Conservation (phyloP, 768 basidiomycete genomes). For the Collybia mongolica region DNA sequence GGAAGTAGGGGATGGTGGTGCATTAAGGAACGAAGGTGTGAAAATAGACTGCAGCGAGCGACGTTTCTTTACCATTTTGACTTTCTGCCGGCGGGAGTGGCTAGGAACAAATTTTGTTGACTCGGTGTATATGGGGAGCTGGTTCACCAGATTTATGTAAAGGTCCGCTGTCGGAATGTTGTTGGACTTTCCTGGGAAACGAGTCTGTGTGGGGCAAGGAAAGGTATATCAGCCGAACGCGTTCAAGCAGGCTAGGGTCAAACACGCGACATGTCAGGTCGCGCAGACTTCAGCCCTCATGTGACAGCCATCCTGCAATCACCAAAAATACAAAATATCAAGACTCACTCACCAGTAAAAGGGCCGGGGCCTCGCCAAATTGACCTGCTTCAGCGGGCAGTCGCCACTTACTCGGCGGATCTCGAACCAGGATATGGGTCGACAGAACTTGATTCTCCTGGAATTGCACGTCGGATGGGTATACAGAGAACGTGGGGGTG, state of each 20-base stretch:
- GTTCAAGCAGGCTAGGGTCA: conserved; percentile 8
- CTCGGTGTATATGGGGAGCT: conserved; percentile 2
- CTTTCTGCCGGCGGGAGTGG: conserved; percentile 7
- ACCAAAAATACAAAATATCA: background rate
- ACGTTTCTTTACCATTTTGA: conserved; percentile 47
- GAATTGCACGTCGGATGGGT: conserved; percentile 4
- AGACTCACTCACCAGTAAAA: conserved; percentile 25
- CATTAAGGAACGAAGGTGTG: conserved; percentile 44
- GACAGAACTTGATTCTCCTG: conserved; percentile 5
- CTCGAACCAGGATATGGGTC: conserved; percentile 22
- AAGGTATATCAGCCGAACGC: conserved; percentile 16
- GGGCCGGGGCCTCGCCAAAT: conserved; percentile 14
- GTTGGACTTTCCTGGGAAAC: conserved; percentile 14
- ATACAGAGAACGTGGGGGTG: conserved; percentile 5
- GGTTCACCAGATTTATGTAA: conserved; percentile 13
- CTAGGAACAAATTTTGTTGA: conserved; percentile 6
- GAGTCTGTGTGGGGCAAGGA: conserved; percentile 12
- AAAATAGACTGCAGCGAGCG: conserved; percentile 54
- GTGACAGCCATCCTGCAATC: conserved; percentile 4
- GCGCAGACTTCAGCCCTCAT: conserved; percentile 2
- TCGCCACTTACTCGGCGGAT: conserved; percentile 25
- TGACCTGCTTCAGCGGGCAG: conserved; percentile 17
- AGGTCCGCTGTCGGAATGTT: conserved; percentile 6
- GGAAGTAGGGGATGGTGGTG: conserved; percentile 23
- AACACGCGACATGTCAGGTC: conserved; percentile 4